Evolutionary conservation across 2,329 filamentous ascomycete species (phyloP).

Genomic region (Tolypocladium ophioglossoides): DNA sequence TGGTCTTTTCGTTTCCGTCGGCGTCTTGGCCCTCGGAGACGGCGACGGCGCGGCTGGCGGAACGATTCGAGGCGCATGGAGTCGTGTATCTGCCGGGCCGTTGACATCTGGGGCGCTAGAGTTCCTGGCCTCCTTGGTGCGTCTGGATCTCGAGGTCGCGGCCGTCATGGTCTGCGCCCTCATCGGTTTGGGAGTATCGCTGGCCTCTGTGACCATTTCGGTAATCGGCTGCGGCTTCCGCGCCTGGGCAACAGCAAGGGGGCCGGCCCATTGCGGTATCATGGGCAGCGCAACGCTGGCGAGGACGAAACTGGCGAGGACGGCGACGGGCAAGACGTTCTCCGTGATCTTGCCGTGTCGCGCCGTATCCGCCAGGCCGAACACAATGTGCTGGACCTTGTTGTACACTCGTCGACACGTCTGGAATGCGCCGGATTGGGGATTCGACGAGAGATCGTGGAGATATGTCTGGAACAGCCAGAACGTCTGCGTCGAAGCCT

Average conservation of each 20-base stretch:
- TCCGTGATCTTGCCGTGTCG: constrained; percentile 69
- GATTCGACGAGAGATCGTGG: constrained; percentile 66
- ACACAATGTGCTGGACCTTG: constrained; percentile 80
- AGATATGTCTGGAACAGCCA: constrained; percentile 87
- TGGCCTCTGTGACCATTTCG: constrained; percentile 22
- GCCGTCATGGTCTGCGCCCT: constrained; percentile 59
- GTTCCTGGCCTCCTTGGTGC: constrained; percentile 34
- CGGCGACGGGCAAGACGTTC: constrained; percentile 69
- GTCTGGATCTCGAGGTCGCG: constrained; percentile 38
- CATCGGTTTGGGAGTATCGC: constrained; percentile 36
- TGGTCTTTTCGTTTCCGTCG: constrained; percentile 27
- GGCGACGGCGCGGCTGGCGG: constrained; percentile 12
- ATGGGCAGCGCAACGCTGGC: constrained; percentile 66
- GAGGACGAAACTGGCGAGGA: constrained; percentile 70
- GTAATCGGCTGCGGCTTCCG: constrained; percentile 51
- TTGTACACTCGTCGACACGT: constrained; percentile 79
- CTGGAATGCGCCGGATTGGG: constrained; percentile 67
- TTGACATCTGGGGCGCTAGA: constrained; percentile 32
- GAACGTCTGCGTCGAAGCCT: constrained; percentile 52
- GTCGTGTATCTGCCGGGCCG: constrained; percentile 14
- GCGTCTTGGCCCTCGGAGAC: constrained; percentile 17
- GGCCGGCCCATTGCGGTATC: constrained; percentile 68
- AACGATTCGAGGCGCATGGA: constrained; percentile 13
- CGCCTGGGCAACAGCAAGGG: constrained; percentile 71
- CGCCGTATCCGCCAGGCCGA: constrained; percentile 60